These are phyloP conservation scores for Aschersonia sp. DNA, from an alignment of 2,329 filamentous ascomycete genomes.

Conservation along the genomic window DNA sequence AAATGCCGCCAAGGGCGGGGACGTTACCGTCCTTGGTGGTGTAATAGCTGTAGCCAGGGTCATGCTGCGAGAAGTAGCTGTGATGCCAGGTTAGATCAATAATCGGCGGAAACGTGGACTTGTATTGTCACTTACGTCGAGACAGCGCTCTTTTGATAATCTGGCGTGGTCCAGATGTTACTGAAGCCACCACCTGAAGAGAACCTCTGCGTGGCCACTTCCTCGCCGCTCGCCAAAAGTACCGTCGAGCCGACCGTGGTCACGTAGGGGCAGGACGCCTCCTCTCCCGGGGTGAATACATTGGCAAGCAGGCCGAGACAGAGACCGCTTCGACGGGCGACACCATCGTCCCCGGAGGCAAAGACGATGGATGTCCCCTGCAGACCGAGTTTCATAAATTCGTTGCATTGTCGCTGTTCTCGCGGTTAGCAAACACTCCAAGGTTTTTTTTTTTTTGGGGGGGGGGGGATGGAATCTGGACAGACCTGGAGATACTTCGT, in stretches of 20 bases:
- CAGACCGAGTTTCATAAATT: conserved; percentile 31
- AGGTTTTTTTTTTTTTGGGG: no score
- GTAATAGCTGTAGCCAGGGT: no score
- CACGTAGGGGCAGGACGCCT: conserved; percentile 19
- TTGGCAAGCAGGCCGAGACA: conserved; percentile 11
- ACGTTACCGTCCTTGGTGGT: no score
- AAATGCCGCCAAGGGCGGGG: no score
- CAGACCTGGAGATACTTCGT: no score
- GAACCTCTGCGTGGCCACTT: conserved; percentile 17
- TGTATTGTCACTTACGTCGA: background rate
- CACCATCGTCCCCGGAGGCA: conserved; percentile 17
- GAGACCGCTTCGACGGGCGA: conserved; percentile 5
- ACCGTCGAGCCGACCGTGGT: background rate
- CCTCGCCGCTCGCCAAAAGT: conserved; percentile 17
- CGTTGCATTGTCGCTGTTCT: conserved; percentile 21
- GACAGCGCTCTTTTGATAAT: conserved; percentile 25
- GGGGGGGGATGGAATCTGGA: no score
- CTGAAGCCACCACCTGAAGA: conserved; percentile 33
- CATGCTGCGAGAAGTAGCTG: no score
- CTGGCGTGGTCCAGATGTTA: conserved; percentile 30
- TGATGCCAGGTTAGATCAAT: no score
- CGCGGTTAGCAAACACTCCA: no score
- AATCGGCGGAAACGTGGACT: no score
- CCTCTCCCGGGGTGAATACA: conserved; percentile 32
- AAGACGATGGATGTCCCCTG: conserved; percentile 27